Conservation (phyloP, 345 rosid genomes). For the Barbarea vulgaris region DNA sequence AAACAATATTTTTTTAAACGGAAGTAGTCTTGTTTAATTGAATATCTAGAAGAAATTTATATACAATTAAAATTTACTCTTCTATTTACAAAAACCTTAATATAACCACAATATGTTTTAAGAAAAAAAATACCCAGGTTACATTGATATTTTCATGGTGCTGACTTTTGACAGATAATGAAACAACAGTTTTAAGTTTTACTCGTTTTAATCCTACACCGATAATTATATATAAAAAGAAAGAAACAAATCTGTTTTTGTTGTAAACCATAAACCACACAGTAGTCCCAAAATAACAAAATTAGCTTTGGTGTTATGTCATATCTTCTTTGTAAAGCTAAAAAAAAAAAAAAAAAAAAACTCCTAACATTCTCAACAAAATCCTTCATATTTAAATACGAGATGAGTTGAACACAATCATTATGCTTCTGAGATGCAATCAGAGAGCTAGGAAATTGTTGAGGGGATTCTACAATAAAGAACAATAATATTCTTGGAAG, state of each 20-base stretch:
- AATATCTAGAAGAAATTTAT: too few relatives aligned
- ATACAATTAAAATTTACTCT: too few relatives aligned
- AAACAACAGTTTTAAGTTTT: conserved; percentile 4
- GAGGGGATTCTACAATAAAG: conserved; percentile 25
- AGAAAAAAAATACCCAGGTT: neutral
- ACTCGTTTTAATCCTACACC: conserved; percentile 20
- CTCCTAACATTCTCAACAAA: conserved; percentile 9
- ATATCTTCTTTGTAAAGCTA: conserved; percentile 32
- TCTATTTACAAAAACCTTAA: neutral
- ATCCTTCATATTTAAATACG: conserved; percentile 28
- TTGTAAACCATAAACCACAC: conserved; percentile 29
- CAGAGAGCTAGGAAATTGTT: conserved; percentile 32
- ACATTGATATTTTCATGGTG: neutral
- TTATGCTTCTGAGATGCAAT: conserved; percentile 29
- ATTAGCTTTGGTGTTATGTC: conserved; percentile 21
- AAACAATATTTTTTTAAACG: too few relatives aligned
- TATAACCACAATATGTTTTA: neutral
- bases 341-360: too few relatives aligned
- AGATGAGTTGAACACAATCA: conserved; percentile 31
- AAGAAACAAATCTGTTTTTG: conserved; percentile 27
- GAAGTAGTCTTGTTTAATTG: too few relatives aligned
- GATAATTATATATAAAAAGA: conserved; percentile 1
- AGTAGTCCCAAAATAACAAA: conserved; percentile 30
- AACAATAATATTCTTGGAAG: conserved; percentile 28
- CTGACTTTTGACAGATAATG: conserved; percentile 18